These are phyloP conservation scores for Picochlorum costavermella DNA, from an alignment of 139 green algal genomes.

Conservation along the genomic window DNA sequence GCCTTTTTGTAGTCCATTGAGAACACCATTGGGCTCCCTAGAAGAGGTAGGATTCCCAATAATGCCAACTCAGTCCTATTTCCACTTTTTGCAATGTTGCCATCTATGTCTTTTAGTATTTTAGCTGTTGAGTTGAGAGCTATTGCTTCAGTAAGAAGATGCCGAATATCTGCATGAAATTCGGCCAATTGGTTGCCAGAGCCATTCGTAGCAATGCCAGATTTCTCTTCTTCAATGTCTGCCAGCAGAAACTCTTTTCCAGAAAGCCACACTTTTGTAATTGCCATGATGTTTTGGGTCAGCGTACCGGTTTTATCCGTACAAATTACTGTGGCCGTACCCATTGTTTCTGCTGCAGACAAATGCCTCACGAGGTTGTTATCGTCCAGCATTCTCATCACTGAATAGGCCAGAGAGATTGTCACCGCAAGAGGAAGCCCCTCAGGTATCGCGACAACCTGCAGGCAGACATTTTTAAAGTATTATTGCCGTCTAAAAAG, in stretches of 20 bases:
- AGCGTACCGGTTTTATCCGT: conserved; percentile 87
- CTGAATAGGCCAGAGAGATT: conserved; percentile 73
- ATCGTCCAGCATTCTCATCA: conserved; percentile 57
- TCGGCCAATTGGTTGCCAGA: background rate
- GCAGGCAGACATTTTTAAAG: background rate
- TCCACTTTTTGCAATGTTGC: conserved; percentile 33
- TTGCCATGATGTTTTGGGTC: conserved; percentile 74
- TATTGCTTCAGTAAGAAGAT: conserved; percentile 19
- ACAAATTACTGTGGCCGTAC: conserved; percentile 70
- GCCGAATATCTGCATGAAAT: conserved; percentile 5
- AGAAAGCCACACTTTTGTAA: conserved; percentile 46
- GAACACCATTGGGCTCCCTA: conserved; percentile 22
- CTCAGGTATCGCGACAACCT: conserved; percentile 83
- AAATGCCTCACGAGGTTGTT: conserved; percentile 69
- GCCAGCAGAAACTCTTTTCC: conserved; percentile 18
- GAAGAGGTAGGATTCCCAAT: conserved; percentile 47
- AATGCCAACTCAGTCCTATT: conserved; percentile 77
- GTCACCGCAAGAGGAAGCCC: conserved; percentile 82
- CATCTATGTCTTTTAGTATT: conserved; percentile 9
- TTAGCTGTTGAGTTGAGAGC: conserved; percentile 65
- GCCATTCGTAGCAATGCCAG: too few species aligned
- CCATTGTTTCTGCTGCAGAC: conserved; percentile 87
- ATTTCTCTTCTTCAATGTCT: background rate
- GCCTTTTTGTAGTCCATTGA: background rate
- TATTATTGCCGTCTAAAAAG: background rate